These are phyloP conservation scores for Cryptosporidium muris DNA, from an alignment of 169 alveolate species.

Conservation along the genomic window DNA sequence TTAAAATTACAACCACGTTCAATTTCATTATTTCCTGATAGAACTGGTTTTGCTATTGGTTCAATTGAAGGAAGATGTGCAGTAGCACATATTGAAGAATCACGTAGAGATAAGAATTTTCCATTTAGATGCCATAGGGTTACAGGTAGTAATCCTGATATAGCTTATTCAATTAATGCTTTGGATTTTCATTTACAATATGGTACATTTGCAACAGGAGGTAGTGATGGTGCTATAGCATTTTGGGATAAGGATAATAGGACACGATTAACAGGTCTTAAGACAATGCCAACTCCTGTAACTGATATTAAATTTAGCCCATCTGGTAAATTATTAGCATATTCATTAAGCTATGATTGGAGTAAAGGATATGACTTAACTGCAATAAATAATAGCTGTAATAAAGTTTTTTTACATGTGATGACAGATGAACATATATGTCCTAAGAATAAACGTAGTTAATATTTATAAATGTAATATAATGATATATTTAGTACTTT, in stretches of 20 bases:
- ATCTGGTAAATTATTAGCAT: constrained; percentile 84
- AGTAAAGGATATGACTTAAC: constrained; percentile 77
- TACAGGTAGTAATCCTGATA: constrained; percentile 86
- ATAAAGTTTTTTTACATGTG: constrained; percentile 54
- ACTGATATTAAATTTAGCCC: constrained; percentile 83
- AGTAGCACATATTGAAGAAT: constrained; percentile 87
- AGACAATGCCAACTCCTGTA: constrained; percentile 80
- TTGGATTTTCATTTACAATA: constrained; percentile 87
- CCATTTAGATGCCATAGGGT: constrained; percentile 93
- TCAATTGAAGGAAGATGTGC: constrained; percentile 94
- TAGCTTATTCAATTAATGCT: constrained; percentile 86
- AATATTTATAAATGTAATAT: not conserved
- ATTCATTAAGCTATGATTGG: constrained; percentile 85
- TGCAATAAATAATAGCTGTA: constrained; percentile 60
- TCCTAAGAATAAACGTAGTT: constrained; percentile 62
- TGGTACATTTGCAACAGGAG: constrained; percentile 92
- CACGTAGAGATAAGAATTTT: constrained; percentile 82
- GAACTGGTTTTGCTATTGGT: constrained; percentile 89
- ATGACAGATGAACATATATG: constrained; percentile 66
- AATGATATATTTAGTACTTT: not conserved
- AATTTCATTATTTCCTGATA: constrained; percentile 88
- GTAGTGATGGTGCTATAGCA: constrained; percentile 91
- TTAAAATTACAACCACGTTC: constrained; percentile 87
- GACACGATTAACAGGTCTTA: constrained; percentile 85
- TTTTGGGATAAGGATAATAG: constrained; percentile 91